A percentile compares a stretch with the other conserved stretches of the same genome.
Evolutionary conservation across 306 rosid genomes (phyloP).

Genomic region (Cucumis cinereus): DNA sequence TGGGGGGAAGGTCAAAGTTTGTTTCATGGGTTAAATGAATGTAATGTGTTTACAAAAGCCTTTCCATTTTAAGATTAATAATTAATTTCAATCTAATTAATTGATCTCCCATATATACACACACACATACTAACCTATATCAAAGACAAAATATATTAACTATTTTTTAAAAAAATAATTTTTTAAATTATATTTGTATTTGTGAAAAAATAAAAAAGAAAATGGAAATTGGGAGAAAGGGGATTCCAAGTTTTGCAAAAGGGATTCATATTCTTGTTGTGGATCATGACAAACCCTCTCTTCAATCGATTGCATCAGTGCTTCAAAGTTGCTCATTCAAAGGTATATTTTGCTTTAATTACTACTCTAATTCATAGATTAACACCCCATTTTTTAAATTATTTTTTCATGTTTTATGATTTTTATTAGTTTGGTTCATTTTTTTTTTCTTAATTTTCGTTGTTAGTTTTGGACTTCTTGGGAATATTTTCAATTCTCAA

Average conservation of each 20-base stretch:
- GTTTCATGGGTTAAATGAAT: background rate
- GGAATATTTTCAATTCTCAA: background rate
- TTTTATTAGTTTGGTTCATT: background rate
- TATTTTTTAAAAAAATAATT: too few species aligned
- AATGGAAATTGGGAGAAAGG: background rate
- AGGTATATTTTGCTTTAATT: background rate
- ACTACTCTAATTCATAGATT: too few species aligned
- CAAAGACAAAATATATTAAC: background rate
- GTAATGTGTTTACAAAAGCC: background rate
- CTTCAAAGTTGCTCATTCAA: conserved; percentile 29
- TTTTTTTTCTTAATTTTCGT: background rate
- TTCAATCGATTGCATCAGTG: conserved; percentile 10
- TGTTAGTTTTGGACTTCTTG: background rate
- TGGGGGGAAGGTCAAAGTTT: background rate
- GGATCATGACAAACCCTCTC: conserved; percentile 21
- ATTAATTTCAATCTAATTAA: background rate
- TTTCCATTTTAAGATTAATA: background rate
- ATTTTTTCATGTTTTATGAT: background rate
- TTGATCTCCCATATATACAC: background rate
- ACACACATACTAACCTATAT: background rate
- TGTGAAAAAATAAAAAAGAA: background rate
- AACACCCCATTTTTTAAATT: too few species aligned
- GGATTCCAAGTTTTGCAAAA: conserved; percentile 25
- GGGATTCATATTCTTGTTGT: conserved; percentile 29
- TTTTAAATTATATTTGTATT: background rate